Percentiles rank a stretch among this genome's conserved stretches.
Conservation (phyloP, 2,329 filamentous ascomycete species). For the Diaporthe helianthi region DNA sequence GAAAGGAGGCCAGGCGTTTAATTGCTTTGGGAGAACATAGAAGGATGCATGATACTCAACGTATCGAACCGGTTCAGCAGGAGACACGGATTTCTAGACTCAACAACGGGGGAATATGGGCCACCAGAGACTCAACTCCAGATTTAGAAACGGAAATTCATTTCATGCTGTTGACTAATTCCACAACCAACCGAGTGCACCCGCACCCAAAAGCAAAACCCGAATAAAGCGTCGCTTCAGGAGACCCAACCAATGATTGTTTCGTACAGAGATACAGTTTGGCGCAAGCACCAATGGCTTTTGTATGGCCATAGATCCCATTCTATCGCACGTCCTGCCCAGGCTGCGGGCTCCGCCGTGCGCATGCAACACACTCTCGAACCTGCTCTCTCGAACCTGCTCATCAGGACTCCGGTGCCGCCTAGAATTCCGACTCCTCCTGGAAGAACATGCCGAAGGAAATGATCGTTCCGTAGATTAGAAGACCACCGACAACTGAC, state of each 20-base stretch:
- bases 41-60: slow-evolving; percentile 40
- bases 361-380: slow-evolving; percentile 4
- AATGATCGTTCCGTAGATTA: slow-evolving; percentile 98
- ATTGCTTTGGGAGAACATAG: slow-evolving; percentile 22
- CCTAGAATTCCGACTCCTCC: slow-evolving; percentile 93
- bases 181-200: slow-evolving; percentile 4
- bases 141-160: slow-evolving; percentile 10
- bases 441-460: slow-evolving; percentile 98
- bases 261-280: slow-evolving; percentile 27
- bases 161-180: slow-evolving; percentile 27
- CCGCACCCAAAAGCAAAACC: slow-evolving; percentile 17
- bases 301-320: slow-evolving; percentile 5
- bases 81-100: slow-evolving; percentile 35
- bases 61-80: slow-evolving; percentile 36
- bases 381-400: slow-evolving; percentile 1
- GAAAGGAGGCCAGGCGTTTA: slow-evolving; percentile 15
- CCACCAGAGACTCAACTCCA: slow-evolving; percentile 27
- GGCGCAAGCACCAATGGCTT: slow-evolving; percentile 9
- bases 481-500: slow-evolving; percentile 87
- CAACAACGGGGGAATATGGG: slow-evolving; percentile 37
- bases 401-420: slow-evolving; percentile 24
- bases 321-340: background rate
- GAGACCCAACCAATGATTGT: slow-evolving; percentile 17
- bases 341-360: background rate
- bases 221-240: slow-evolving; percentile 14